phyloP scores from a whole-genome alignment of 306 rosid species.

The Dicorynia guianensis region DNA sequence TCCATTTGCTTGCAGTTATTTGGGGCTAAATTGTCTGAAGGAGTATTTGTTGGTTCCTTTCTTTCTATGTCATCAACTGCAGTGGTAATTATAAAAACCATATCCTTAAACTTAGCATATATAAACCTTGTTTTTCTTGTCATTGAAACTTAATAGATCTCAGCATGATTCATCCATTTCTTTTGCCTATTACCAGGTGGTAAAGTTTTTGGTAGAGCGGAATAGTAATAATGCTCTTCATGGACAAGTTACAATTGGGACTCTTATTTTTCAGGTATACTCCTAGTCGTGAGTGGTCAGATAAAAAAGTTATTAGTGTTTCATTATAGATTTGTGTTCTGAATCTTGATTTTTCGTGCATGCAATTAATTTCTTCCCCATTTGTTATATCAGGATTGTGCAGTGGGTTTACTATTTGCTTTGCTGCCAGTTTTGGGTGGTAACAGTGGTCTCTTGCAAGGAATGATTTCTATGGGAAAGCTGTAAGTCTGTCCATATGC shows the following conservation, averaged over 20 bases:
- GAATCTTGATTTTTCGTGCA: constrained; percentile 21
- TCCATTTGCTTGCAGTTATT: constrained; percentile 63
- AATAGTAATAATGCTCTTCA: constrained; percentile 81
- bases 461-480: constrained; percentile 92
- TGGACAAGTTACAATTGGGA: constrained; percentile 97
- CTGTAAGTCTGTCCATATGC: constrained; percentile 64
- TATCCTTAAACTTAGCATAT: constrained; percentile 19
- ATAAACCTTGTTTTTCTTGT: constrained; percentile 3
- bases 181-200: constrained; percentile 66
- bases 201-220: constrained; percentile 88
- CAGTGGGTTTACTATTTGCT: constrained; percentile 97
- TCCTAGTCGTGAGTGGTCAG: constrained; percentile 33
- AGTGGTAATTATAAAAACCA: constrained; percentile 63
- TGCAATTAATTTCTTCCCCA: constrained; percentile 40
- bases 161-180: constrained; percentile 30
- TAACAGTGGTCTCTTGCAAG: constrained; percentile 87
- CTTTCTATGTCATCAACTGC: constrained; percentile 99
- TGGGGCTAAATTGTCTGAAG: constrained; percentile 95
- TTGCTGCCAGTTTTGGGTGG: constrained; percentile 99
- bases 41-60: constrained; percentile 94
- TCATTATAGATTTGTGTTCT: constrained; percentile 24
- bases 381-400: constrained; percentile 86
- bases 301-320: constrained; percentile 26
- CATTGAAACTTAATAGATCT: constrained; percentile 30
- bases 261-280: constrained; percentile 95